These are phyloP conservation scores for Debaryomyces coudertii DNA, from an alignment of 1,139 yeast species.

Conservation along the genomic window DNA sequence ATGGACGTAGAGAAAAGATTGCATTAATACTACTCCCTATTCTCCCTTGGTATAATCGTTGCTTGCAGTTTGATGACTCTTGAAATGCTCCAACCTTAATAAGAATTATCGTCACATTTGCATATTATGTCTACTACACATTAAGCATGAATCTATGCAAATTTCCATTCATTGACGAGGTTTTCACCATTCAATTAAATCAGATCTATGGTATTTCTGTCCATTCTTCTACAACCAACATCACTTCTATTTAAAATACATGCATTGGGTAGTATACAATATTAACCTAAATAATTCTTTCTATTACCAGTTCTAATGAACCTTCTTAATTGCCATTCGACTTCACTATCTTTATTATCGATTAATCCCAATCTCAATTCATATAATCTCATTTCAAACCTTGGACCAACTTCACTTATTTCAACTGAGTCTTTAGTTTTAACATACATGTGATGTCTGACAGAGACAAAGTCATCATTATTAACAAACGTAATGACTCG, in stretches of 20 bases:
- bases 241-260: background rate
- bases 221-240: too few species aligned
- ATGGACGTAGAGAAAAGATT: too few species aligned
- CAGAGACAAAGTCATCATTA: slow-evolving; percentile 87
- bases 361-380: slow-evolving; percentile 88
- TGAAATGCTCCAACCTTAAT: too few species aligned
- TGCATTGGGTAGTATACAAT: slow-evolving; percentile 5
- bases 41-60: background rate
- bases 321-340: slow-evolving; percentile 93
- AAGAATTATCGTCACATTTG: too few species aligned
- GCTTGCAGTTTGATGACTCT: too few species aligned
- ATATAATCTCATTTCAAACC: slow-evolving; percentile 93
- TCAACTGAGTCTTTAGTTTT: slow-evolving; percentile 88
- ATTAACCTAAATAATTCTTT: slow-evolving; percentile 68
- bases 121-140: too few species aligned
- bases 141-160: too few species aligned
- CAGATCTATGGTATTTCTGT: too few species aligned
- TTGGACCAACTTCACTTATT: slow-evolving; percentile 95
- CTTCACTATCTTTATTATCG: slow-evolving; percentile 96
- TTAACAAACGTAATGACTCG: slow-evolving; percentile 92
- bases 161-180: too few species aligned
- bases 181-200: too few species aligned
- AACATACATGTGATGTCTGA: slow-evolving; percentile 93
- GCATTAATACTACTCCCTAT: background rate
- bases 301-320: slow-evolving; percentile 94